A percentile compares a stretch with the other conserved stretches of the same genome.
Evolutionary conservation across 345 rosid genomes (phyloP).

Genomic region (Aquilaria sinensis): DNA sequence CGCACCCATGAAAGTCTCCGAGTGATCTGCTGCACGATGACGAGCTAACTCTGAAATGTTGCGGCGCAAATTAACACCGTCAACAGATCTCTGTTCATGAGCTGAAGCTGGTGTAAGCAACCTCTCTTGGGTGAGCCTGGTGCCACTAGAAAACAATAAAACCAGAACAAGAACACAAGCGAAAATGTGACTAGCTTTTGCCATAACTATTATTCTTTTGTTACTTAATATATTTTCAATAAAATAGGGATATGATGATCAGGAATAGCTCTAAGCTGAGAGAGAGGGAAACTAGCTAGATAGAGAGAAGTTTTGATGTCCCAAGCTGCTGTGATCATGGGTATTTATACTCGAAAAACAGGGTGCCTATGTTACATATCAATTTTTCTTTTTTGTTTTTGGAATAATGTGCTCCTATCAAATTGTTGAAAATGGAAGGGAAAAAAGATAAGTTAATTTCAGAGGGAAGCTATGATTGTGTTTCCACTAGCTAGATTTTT

Average conservation of each 20-base stretch:
- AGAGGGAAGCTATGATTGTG: too few species aligned
- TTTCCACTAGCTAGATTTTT: too few species aligned
- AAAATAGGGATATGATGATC: background rate
- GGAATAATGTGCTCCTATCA: too few species aligned
- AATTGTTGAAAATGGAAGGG: too few species aligned
- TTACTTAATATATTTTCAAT: too few species aligned
- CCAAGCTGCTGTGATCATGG: constrained; percentile 4
- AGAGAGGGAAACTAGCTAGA: background rate
- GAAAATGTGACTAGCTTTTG: constrained; percentile 13
- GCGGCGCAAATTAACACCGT: constrained; percentile 8
- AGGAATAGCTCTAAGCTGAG: background rate
- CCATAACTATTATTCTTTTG: constrained; percentile 9
- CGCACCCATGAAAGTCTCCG: background rate
- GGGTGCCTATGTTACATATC: too few species aligned
- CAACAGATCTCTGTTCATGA: too few species aligned
- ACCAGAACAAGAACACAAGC: constrained; percentile 11
- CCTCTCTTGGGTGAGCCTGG: constrained; percentile 21
- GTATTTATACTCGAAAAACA: constrained; percentile 22
- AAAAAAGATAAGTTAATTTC: too few species aligned
- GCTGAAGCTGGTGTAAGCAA: background rate
- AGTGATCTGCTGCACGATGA: background rate
- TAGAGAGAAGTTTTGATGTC: background rate
- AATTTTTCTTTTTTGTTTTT: too few species aligned
- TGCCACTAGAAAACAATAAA: constrained; percentile 16
- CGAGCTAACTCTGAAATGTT: background rate